A percentile compares a stretch with the other conserved stretches of the same genome.
phyloP scores from a whole-genome alignment of 1,139 yeast species.

The Schizosaccharomyces versatilis region DNA sequence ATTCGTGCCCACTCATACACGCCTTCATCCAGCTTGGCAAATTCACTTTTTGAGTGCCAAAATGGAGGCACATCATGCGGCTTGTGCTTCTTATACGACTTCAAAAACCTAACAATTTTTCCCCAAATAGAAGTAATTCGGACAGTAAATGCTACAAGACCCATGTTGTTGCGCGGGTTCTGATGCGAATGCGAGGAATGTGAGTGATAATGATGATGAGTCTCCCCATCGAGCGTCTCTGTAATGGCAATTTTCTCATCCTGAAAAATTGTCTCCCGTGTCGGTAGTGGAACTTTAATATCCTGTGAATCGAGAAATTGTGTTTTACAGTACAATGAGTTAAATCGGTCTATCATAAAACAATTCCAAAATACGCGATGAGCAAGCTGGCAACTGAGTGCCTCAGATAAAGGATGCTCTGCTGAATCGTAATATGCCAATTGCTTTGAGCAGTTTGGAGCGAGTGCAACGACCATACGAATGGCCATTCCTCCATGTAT shows the following conservation, averaged over 20 bases:
- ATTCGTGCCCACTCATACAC: not conserved
- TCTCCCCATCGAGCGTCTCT: constrained; percentile 13
- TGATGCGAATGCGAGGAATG: not conserved
- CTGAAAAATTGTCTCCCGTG: constrained; percentile 17
- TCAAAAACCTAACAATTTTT: constrained; percentile 7
- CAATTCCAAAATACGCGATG: constrained; percentile 22
- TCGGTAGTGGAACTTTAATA: constrained; percentile 19
- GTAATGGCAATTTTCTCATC: constrained; percentile 17
- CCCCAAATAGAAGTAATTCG: constrained; percentile 8
- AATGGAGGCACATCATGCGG: not conserved
- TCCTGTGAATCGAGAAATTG: constrained; percentile 17
- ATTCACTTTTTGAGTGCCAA: not conserved
- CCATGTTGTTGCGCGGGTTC: constrained; percentile 3
- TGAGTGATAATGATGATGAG: not conserved
- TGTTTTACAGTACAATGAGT: constrained; percentile 13
- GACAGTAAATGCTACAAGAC: constrained; percentile 3
- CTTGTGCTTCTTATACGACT: not conserved
- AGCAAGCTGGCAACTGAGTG: constrained; percentile 16
- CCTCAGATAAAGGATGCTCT: not conserved
- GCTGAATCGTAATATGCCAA: not conserved
- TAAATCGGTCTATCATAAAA: constrained; percentile 20
- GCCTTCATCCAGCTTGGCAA: not conserved
- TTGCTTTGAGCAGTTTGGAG: constrained; percentile 14
- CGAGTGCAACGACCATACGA: constrained; percentile 20
- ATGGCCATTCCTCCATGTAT: constrained; percentile 21